These are phyloP conservation scores for Ustilago lituana DNA, from an alignment of 1,284 basidiomycete species.

Conservation along the genomic window DNA sequence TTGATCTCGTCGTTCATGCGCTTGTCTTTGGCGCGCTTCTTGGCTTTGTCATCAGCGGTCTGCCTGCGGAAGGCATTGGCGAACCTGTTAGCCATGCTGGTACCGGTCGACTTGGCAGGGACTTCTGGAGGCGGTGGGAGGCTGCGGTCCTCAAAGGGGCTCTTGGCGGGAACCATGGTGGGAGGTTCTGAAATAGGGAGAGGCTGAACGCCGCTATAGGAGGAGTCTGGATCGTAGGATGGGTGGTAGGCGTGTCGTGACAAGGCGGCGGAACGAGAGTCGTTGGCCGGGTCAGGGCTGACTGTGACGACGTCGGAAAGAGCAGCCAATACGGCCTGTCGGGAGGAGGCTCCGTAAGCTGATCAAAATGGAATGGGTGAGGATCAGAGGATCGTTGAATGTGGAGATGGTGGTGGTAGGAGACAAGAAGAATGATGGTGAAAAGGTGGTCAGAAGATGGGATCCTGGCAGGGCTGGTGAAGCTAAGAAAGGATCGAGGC, in stretches of 20 bases:
- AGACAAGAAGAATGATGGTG: not conserved
- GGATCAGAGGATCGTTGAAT: not conserved
- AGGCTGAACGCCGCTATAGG: conserved; percentile 41
- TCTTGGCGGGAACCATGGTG: conserved; percentile 50
- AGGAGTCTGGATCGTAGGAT: conserved; percentile 34
- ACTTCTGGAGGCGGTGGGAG: conserved; percentile 83
- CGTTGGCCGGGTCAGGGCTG: conserved; percentile 19
- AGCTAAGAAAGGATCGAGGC: not conserved
- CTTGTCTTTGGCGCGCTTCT: conserved; percentile 43
- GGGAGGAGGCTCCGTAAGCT: conserved; percentile 26
- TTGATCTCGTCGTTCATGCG: conserved; percentile 47
- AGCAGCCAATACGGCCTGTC: conserved; percentile 53
- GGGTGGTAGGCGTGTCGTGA: conserved; percentile 25
- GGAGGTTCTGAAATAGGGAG: conserved; percentile 37
- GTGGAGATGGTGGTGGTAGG: not conserved
- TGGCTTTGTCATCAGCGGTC: conserved; percentile 56
- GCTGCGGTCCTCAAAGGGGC: conserved; percentile 73
- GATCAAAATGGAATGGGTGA: not conserved
- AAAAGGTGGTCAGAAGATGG: conserved; percentile 1
- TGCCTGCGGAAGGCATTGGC: conserved; percentile 55
- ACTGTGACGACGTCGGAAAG: conserved; percentile 59
- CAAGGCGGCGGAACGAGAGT: conserved; percentile 7
- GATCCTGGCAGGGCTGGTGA: not conserved
- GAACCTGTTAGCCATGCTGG: conserved; percentile 49
- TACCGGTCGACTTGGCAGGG: conserved; percentile 71